These are phyloP conservation scores for Citeromyces hawaiiensis DNA, from an alignment of 1,139 yeast genomes.

Conservation along the genomic window DNA sequence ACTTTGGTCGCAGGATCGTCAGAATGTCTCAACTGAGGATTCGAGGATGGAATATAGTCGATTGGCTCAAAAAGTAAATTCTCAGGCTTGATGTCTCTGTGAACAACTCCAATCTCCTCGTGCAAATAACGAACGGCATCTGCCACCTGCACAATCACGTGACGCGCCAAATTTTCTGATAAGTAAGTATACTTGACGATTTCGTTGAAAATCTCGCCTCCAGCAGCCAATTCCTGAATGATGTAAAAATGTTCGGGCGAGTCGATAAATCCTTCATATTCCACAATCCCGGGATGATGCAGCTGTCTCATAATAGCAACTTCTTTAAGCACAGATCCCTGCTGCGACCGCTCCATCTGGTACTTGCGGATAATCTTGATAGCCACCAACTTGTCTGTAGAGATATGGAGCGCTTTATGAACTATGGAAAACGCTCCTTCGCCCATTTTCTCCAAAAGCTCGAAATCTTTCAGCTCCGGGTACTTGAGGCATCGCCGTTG, in stretches of 20 bases:
- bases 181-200: conserved; percentile 86
- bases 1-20: conserved; percentile 63
- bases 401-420: conserved; percentile 49
- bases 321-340: conserved; percentile 60
- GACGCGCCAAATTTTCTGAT: conserved; percentile 74
- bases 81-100: conserved; percentile 92
- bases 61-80: conserved; percentile 76
- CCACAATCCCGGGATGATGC: conserved; percentile 60
- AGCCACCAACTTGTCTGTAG: conserved; percentile 47
- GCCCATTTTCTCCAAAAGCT: conserved; percentile 38
- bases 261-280: conserved; percentile 56
- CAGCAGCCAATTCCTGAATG: conserved; percentile 73
- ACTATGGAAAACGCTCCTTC: conserved; percentile 92
- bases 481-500: conserved; percentile 24
- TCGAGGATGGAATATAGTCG: conserved; percentile 39
- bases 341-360: conserved; percentile 42
- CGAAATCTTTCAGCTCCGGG: conserved; percentile 33
- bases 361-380: conserved; percentile 72
- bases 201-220: conserved; percentile 93
- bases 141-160: conserved; percentile 76
- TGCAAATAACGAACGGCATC: conserved; percentile 75
- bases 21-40: conserved; percentile 41
- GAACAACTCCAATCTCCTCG: conserved; percentile 74
- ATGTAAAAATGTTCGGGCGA: conserved; percentile 59
- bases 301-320: conserved; percentile 71